These are phyloP conservation scores for Rubia peregrina DNA, from an alignment of 305 asterid species.

Conservation along the genomic window DNA sequence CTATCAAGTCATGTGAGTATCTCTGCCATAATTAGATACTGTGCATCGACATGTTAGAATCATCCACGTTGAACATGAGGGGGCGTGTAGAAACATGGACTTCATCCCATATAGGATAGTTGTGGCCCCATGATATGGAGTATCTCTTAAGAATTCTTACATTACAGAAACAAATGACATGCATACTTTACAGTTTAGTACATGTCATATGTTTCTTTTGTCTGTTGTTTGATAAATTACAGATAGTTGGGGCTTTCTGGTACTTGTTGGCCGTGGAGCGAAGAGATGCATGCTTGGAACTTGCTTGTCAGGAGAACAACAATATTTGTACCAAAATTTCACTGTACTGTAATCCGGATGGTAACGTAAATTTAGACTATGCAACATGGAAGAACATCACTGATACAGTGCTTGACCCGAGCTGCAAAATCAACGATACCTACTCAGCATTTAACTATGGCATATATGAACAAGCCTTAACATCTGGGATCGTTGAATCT, in stretches of 20 bases:
- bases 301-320: slow-evolving; percentile 44
- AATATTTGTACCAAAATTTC: slow-evolving; percentile 30
- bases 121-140: too few species aligned
- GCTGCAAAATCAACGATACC: slow-evolving; percentile 42
- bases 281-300: slow-evolving; percentile 73
- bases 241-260: slow-evolving; percentile 94
- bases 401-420: slow-evolving; percentile 44
- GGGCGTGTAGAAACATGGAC: too few species aligned
- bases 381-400: slow-evolving; percentile 52
- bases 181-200: not conserved
- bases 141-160: too few species aligned
- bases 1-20: slow-evolving; percentile 92
- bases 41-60: too few species aligned
- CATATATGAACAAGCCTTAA: slow-evolving; percentile 63
- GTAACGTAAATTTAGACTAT: slow-evolving; percentile 24
- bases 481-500: slow-evolving; percentile 65
- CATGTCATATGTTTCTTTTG: not conserved
- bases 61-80: too few species aligned
- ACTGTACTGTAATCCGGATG: slow-evolving; percentile 62
- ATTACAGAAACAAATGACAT: too few species aligned
- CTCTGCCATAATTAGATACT: not conserved
- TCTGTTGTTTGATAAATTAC: slow-evolving; percentile 21
- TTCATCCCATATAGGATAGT: too few species aligned
- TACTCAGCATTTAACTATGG: slow-evolving; percentile 56
- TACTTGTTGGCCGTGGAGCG: slow-evolving; percentile 81